Evolutionary conservation across 2,329 filamentous ascomycete genomes (phyloP).

Genomic region (Phialophora verrucosa): DNA sequence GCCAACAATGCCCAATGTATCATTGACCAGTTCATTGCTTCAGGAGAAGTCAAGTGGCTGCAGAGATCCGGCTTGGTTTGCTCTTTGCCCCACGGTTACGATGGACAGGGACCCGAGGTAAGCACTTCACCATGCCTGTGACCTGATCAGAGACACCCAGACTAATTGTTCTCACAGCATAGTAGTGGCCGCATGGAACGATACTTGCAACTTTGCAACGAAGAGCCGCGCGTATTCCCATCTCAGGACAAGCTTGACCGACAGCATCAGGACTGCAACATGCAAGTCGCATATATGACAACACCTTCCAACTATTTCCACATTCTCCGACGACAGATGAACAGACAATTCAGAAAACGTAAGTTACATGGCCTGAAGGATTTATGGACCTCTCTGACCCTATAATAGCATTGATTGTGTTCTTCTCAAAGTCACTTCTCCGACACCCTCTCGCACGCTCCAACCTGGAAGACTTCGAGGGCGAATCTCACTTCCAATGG

Average conservation of each 20-base stretch:
- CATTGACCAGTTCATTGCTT: constrained; percentile 98
- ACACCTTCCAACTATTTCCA: constrained; percentile 96
- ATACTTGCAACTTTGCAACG: constrained; percentile 95
- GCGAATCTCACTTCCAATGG: constrained; percentile 93
- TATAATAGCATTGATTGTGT: constrained; percentile 79
- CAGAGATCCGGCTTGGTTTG: constrained; percentile 96
- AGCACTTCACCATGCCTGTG: background rate
- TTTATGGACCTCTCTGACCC: constrained; percentile 10
- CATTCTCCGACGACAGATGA: constrained; percentile 93
- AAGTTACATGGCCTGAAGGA: constrained; percentile 55
- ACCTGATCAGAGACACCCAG: background rate
- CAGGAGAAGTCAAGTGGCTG: constrained; percentile 98
- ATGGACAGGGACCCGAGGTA: constrained; percentile 89
- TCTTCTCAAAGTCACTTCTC: constrained; percentile 97
- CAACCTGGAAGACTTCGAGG: constrained; percentile 85
- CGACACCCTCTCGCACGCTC: constrained; percentile 93
- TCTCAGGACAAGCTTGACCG: constrained; percentile 85
- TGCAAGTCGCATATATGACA: constrained; percentile 98
- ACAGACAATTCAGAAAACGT: constrained; percentile 99
- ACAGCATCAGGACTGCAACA: constrained; percentile 99
- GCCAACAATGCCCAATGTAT: constrained; percentile 99
- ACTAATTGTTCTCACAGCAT: constrained; percentile 15
- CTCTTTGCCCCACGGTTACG: constrained; percentile 96
- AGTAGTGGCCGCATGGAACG: constrained; percentile 81
- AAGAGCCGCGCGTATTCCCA: constrained; percentile 94